Conservation (phyloP, 2,329 filamentous ascomycete genomes). For the Cladophialophora immunda region DNA sequence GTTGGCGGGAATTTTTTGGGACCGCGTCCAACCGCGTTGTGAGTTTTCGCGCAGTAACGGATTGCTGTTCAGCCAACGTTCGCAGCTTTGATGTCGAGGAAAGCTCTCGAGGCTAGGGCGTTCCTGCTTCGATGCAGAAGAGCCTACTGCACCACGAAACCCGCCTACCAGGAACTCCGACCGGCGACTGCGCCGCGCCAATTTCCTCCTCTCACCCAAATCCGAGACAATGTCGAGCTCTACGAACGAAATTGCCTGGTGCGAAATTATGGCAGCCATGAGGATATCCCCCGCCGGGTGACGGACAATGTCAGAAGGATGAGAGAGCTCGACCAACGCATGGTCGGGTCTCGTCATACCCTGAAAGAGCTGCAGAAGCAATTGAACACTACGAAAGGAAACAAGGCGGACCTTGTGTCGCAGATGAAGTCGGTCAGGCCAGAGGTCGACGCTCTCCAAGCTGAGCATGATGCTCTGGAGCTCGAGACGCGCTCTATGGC, state of each 20-base stretch:
- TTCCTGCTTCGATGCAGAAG: constrained; percentile 36
- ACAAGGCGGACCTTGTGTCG: constrained; percentile 34
- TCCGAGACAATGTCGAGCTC: constrained; percentile 82
- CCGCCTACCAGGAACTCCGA: constrained; percentile 46
- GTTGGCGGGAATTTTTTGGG: background rate
- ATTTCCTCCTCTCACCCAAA: constrained; percentile 84
- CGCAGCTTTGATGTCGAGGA: constrained; percentile 19
- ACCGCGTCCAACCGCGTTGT: constrained; percentile 4
- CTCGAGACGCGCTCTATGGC: constrained; percentile 64
- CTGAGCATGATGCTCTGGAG: constrained; percentile 41
- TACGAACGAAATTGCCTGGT: constrained; percentile 84
- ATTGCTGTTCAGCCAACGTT: background rate
- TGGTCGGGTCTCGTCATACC: constrained; percentile 52
- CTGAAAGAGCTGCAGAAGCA: constrained; percentile 55
- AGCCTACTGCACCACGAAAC: constrained; percentile 25
- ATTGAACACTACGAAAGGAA: constrained; percentile 48
- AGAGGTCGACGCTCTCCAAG: constrained; percentile 44
- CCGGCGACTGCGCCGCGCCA: constrained; percentile 81
- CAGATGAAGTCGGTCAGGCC: constrained; percentile 33
- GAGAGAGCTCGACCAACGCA: constrained; percentile 49
- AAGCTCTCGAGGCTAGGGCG: constrained; percentile 20
- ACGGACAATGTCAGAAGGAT: constrained; percentile 48
- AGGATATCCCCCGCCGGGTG: constrained; percentile 63
- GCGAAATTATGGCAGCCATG: constrained; percentile 76
- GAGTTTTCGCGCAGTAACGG: background rate